Evolutionary conservation across 768 basidiomycete species (phyloP), one percentile per base, ranked within the genome.

Genomic region (Butyriboletus loyo): DNA sequence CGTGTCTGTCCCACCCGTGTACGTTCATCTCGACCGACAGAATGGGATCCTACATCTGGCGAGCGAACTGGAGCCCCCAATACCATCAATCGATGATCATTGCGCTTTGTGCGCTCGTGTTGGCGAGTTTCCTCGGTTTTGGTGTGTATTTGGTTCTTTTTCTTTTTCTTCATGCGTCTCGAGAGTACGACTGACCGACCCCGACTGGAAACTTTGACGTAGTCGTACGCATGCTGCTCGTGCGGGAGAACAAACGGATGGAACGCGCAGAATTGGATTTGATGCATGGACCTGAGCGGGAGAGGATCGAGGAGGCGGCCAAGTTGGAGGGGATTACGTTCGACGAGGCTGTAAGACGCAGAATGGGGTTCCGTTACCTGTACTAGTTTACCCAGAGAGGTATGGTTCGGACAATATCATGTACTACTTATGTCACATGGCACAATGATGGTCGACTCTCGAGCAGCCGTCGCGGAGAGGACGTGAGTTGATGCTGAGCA

Each of bases 51-150:
- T 85, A 79, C 56, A 77, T 78, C 0, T 87, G 84, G 85, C 79
- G 80, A 58, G 61, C 78, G 5, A 65, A 69, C 19, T 87, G 84
- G 84, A 73, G 80, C 3, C 85, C 83, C 0, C 58, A 75, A 52
- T 87, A 86, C 54, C 83, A 83, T 49, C 81, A 72, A 45, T 83
- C 82, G 2, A 83, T 86, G 83, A 73, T 73, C 35, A 83, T 86
- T 46, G 73, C 71, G 1, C 59, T 75, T 4, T 66, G 63, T n/a
- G 64, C 70, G 1, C 62, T 77, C n/a, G 61, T 46, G 4, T 53
- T 74, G 8, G 64, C 70, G 25, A 64, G 65, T 9, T 43, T 64
- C 0, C 69, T 79, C 15, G 60, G 72, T 15, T 54, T 75, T 24
- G 64, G 77, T 79, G 49, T 28, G 53, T 60, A 28, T n/a, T n/a